Evolutionary conservation across 73 alveolate species (phyloP), one percentile per base, ranked within the genome.

Genomic region (Stentor roeselii): DNA sequence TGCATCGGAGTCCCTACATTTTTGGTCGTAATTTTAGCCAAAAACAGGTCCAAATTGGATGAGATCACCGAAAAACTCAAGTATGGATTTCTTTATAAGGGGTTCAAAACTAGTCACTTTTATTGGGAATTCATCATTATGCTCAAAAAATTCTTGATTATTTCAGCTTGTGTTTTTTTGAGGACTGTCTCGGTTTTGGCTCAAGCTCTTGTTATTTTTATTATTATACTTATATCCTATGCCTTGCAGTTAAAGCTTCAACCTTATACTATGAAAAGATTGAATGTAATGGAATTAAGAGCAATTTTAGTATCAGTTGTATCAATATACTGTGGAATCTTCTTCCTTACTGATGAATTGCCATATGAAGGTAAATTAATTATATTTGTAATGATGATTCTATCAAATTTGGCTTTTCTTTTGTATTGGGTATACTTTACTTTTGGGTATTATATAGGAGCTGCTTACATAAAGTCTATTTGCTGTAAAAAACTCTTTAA

Each of bases 51-150:
- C 0, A 15, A 60, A 34, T 76, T 74, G 30, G 34, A 39, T 35
- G 3, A 15, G 1, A 32, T 41, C 60, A 39, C 30, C 3, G 34
- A 15, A 38, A 78, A 59, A 83, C 60, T 31, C 3, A 76, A 74
- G 38, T 83, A 35, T 75, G 89, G 89, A 39, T 87, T 84, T 59
- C 42, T 87, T 14, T 87, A 84, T 74, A 84, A 58, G 31, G 93
- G 93, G 36, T 87, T 82, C 60, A 35, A 82, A 4, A 36, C 14
- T 1, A 41, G 75, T 14, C 27, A 38, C 2, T 87, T 37, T 40
- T 87, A 27, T 36, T 87, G 93, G 93, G 93, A 87, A 60, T 42
- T 82, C 21, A 84, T 75, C 3, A 87, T 87, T 76, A 42, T 83
- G 78, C 21, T 42, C 3, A 87, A 87, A 40, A 87, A 87, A 60